Evolutionary conservation across 768 basidiomycete genomes (phyloP), one percentile per base, ranked within the genome.

Genomic region (Pulveroboletus frians): DNA sequence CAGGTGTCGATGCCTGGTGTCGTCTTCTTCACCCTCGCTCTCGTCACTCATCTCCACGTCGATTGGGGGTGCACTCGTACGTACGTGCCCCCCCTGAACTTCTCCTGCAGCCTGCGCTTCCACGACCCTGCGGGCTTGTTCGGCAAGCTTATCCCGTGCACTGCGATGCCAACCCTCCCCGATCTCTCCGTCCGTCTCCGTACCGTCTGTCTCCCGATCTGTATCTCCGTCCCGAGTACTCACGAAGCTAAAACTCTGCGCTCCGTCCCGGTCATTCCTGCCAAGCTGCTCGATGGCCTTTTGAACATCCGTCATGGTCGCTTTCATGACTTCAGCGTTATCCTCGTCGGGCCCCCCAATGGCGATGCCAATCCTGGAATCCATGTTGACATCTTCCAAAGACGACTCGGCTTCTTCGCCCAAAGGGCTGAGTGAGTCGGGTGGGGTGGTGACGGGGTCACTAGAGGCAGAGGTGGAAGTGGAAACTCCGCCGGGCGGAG

Each of bases 271-370:
- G 58, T 78, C 77, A 27, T 70, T 71, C 39, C 75, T 72, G 8
- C 84, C 87, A 21, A 92, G 82, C 58, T 92, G 88, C 52, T 93
- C 88, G 58, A 94, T 92, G 17, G 91, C 92, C 55, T 88, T 73
- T 66, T 95, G 88, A 6, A 95, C 88, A 49, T 94, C 91, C 3
- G 86, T 91, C 76, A 94, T 77, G 2, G 92, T 95, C 2, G 85
- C 88, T 34, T 80, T 80, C 88, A 95, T 92, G 49, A 87, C 79
- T 52, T 80, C 80, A 13, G 71, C 76, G 39, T 77, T 58, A 26
- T 32, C 51, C 39, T 37, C 41, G 45, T 48, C 61, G 35, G 51
- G 63, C 37, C 47, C 65, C 41, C 54, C 67, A 27, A 51, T 53
- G 29, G 56, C 54, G 13, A 72, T 62, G 11, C 57, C 61, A 46